Evolutionary conservation across 164 flowering plant genomes (phyloP).

Genomic region (Tetracentron sinense): DNA sequence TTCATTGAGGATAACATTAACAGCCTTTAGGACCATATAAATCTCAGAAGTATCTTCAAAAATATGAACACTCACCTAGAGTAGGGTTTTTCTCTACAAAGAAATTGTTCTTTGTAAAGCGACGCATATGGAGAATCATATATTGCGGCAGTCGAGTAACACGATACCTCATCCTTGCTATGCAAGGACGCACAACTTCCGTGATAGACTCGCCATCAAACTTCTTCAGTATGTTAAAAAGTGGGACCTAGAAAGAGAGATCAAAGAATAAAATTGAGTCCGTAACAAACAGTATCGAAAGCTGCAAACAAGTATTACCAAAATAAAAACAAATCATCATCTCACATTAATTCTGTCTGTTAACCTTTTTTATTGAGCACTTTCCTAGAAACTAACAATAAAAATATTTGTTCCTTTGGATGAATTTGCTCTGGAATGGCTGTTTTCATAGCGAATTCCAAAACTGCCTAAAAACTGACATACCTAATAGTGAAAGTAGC

Average conservation of each 20-base stretch:
- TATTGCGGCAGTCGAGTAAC: conserved; percentile 83
- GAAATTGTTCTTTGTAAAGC: conserved; percentile 94
- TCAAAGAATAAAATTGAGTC: not conserved
- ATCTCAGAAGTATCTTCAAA: not conserved
- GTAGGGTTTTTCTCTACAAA: conserved; percentile 97
- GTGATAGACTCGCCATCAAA: conserved; percentile 93
- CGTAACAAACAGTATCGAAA: no score
- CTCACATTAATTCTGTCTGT: no score
- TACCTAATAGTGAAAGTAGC: no score
- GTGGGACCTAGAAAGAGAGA: conserved; percentile 60
- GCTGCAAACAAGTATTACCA: not conserved
- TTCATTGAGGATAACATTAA: not conserved
- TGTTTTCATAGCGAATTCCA: no score
- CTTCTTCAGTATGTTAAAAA: conserved; percentile 90
- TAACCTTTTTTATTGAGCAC: not conserved
- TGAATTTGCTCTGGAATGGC: not conserved
- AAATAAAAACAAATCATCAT: not conserved
- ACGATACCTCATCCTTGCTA: conserved; percentile 95
- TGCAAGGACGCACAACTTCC: conserved; percentile 87
- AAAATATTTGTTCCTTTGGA: not conserved
- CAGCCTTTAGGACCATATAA: no score
- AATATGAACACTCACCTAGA: conserved; percentile 55
- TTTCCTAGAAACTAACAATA: not conserved
- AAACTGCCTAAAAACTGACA: not conserved
- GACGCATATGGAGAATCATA: conserved; percentile 90